These are phyloP conservation scores for Stachybotrys echinatus DNA, from an alignment of 2,329 filamentous ascomycete species.

Conservation along the genomic window DNA sequence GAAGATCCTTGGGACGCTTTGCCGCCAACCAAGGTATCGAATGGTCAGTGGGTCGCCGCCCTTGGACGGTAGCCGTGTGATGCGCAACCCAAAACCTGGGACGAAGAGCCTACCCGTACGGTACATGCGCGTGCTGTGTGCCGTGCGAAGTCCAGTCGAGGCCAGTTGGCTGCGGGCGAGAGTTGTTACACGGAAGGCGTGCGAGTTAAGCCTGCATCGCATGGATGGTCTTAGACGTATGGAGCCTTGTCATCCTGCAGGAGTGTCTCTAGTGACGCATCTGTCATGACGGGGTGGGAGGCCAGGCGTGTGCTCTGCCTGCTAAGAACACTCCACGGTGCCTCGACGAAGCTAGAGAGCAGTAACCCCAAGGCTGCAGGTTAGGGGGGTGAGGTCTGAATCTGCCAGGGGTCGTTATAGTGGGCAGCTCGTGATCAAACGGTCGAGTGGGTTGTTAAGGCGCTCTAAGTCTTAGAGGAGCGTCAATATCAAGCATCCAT, in stretches of 20 bases:
- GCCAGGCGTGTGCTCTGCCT: not conserved
- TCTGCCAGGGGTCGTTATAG: slow-evolving; percentile 7
- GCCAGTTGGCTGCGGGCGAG: no score
- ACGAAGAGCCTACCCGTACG: slow-evolving; percentile 5
- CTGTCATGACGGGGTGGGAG: not conserved
- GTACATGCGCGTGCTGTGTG: no score
- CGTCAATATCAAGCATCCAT: slow-evolving; percentile 13
- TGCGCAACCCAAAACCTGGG: slow-evolving; percentile 13
- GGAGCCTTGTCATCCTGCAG: not conserved
- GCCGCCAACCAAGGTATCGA: not conserved
- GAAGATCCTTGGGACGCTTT: slow-evolving; percentile 10
- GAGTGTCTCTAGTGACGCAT: not conserved
- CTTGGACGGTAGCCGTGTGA: not conserved
- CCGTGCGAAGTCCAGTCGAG: no score
- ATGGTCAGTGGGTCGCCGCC: slow-evolving; percentile 11
- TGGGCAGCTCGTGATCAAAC: slow-evolving; percentile 22
- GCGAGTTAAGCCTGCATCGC: not conserved
- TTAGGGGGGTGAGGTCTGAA: not conserved
- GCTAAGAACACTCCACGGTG: not conserved
- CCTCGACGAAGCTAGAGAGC: no score
- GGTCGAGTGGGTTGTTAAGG: slow-evolving; percentile 13
- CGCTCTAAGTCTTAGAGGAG: slow-evolving; percentile 6
- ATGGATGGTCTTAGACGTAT: not conserved
- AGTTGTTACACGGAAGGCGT: no score
- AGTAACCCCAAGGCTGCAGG: not conserved